Evolutionary conservation across 2,329 filamentous ascomycete species (phyloP), one percentile per base, ranked within the genome.

Genomic region (Pleurostoma richardsiae): DNA sequence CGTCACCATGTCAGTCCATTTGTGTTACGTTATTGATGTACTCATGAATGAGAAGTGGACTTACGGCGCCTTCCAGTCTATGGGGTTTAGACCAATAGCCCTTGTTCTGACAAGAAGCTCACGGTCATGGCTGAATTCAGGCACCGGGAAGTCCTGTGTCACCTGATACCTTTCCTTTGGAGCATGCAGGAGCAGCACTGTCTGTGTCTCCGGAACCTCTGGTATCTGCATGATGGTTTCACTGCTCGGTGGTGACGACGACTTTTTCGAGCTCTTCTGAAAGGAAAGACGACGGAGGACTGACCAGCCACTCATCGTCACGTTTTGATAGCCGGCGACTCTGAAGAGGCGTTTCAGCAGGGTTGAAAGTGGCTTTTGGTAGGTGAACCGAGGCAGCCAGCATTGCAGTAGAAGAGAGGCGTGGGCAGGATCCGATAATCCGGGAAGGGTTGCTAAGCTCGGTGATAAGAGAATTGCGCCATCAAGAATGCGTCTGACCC

Each of bases 31-130:
- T 19, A 19, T 19, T 19, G 4, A 31, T 6, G 38, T 39, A 30
- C 36, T 27, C 29, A 33, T 26, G 8, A 6, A 30, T 44, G n/a
- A 28, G 8, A 11, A 26, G 10, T 36, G 8, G 10, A 71, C 79
- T 55, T 68, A 86, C 83, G 84, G 82, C 49, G 81, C 77, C 68
- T 87, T 87, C 82, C 82, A 88, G 60, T 88, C 87, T 46, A 90
- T 86, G 0, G 87, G 87, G 56, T 90, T 90, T 36, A 90, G 66
- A 0, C 86, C 86, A 54, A 88, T 83, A 10, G 79, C 78, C 36
- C 76, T 68, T 2, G 82, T 76, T 58, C 77, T 77, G n/a, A 88
- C 75, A 4, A 88, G 65, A 4, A 88, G 64, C 55, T 88, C 81
- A 40, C 53, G 48, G 6, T 58, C 54, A 26, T 48, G 43, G 10